These are phyloP conservation scores for Ganoderma lingzhi DNA, from an alignment of 1,284 basidiomycete genomes.

Conservation along the genomic window DNA sequence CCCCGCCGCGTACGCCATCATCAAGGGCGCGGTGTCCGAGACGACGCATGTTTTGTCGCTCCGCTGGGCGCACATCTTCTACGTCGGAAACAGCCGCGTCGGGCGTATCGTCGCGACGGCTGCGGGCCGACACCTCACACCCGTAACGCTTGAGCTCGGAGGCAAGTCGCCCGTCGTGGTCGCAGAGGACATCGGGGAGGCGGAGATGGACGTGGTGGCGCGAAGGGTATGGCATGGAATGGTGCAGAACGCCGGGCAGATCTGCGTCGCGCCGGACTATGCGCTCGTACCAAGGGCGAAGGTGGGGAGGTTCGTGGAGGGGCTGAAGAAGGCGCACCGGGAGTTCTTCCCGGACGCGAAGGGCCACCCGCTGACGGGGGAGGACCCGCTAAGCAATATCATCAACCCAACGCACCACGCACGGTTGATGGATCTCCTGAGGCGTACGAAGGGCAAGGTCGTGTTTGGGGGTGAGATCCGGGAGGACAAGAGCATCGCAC, in stretches of 20 bases:
- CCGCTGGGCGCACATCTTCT: constrained; percentile 68
- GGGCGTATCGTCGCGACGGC: constrained; percentile 69
- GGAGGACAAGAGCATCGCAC: constrained; percentile 49
- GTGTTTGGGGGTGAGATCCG: constrained; percentile 63
- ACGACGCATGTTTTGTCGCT: constrained; percentile 59
- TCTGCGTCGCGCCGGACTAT: constrained; percentile 74
- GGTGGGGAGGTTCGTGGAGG: constrained; percentile 61
- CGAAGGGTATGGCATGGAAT: constrained; percentile 66
- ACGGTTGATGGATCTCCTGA: constrained; percentile 58
- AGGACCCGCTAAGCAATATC: constrained; percentile 51
- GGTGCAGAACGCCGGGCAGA: constrained; percentile 61
- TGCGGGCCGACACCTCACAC: constrained; percentile 71
- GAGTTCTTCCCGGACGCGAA: constrained; percentile 45
- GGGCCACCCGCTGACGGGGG: constrained; percentile 35
- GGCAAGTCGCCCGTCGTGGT: constrained; percentile 74
- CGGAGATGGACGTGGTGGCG: constrained; percentile 50
- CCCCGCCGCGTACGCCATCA: constrained; percentile 51
- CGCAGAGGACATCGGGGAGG: constrained; percentile 48
- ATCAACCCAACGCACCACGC: constrained; percentile 58
- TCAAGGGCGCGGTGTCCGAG: constrained; percentile 66
- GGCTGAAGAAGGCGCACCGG: constrained; percentile 50
- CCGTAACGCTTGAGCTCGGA: constrained; percentile 71
- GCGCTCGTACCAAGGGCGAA: constrained; percentile 58
- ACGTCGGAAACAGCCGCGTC: constrained; percentile 60
- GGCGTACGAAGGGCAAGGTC: constrained; percentile 61